Evolutionary conservation across 2,329 filamentous ascomycete species (phyloP).

Genomic region (Alternaria atra): DNA sequence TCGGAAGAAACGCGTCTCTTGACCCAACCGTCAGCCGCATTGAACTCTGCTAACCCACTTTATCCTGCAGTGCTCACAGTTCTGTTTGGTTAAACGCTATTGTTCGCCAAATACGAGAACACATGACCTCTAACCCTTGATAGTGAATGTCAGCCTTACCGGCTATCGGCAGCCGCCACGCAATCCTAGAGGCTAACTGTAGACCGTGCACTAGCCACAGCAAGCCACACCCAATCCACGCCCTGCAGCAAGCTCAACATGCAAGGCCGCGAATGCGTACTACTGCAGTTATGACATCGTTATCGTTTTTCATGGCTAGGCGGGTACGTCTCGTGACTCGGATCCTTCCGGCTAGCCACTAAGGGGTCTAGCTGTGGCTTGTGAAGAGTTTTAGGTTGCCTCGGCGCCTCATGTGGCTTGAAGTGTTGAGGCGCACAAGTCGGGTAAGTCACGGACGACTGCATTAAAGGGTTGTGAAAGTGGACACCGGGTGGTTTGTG

Average conservation of each 20-base stretch:
- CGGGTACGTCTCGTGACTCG: slow-evolving; percentile 26
- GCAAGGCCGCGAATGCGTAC: slow-evolving; percentile 22
- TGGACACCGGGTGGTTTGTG: neutral
- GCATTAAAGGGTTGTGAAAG: neutral
- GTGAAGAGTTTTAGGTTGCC: slow-evolving; percentile 5
- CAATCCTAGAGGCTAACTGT: slow-evolving; percentile 6
- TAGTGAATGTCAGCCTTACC: slow-evolving; percentile 32
- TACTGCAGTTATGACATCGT: slow-evolving; percentile 33
- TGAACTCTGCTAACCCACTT: slow-evolving; percentile 2
- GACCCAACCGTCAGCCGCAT: slow-evolving; percentile 21
- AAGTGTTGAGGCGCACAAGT: neutral
- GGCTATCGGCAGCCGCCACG: slow-evolving; percentile 12
- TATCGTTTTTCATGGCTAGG: slow-evolving; percentile 12
- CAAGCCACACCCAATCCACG: slow-evolving; percentile 39
- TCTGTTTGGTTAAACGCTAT: slow-evolving; percentile 8
- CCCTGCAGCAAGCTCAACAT: neutral
- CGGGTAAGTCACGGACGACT: slow-evolving; percentile 5
- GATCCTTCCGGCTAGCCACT: slow-evolving; percentile 23
- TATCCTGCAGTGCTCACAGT: slow-evolving; percentile 18
- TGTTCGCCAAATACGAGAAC: slow-evolving; percentile 5
- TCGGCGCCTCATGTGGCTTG: slow-evolving; percentile 17
- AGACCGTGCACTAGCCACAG: slow-evolving; percentile 39
- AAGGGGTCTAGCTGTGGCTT: slow-evolving; percentile 7
- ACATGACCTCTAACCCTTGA: slow-evolving; percentile 27
- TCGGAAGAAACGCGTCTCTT: slow-evolving; percentile 2